A percentile compares a stretch with the other conserved stretches of the same genome.
phyloP scores from a whole-genome alignment of 2,329 filamentous ascomycete species.

The Endoconidiophora laricicola region DNA sequence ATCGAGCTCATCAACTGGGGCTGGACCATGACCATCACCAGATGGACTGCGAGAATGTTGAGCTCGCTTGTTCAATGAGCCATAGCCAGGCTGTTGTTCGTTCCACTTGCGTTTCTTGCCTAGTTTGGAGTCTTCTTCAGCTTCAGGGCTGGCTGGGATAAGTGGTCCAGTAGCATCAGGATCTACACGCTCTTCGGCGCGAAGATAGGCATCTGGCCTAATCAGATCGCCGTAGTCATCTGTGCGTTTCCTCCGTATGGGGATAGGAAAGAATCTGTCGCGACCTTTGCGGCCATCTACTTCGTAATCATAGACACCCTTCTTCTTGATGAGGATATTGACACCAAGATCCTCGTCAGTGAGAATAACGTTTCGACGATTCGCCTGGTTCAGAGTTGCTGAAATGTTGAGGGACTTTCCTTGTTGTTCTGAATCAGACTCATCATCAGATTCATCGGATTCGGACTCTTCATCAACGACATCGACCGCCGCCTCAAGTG shows the following conservation, averaged over 20 bases:
- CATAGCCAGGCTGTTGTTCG: constrained; percentile 23
- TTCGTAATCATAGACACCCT: constrained; percentile 85
- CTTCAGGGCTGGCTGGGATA: constrained; percentile 23
- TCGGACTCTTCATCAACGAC: constrained; percentile 72
- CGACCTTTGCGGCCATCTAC: constrained; percentile 80
- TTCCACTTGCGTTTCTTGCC: constrained; percentile 73
- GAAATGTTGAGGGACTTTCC: constrained; percentile 83
- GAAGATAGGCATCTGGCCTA: constrained; percentile 79
- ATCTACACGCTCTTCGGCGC: constrained; percentile 77
- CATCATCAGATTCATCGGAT: constrained; percentile 72
- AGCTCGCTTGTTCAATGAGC: constrained; percentile 41
- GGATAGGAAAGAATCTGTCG: constrained; percentile 81
- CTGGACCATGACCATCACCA: constrained; percentile 27
- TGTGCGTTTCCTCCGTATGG: constrained; percentile 58
- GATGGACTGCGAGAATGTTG: constrained; percentile 25
- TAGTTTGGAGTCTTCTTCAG: constrained; percentile 44
- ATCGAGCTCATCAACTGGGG: constrained; percentile 38
- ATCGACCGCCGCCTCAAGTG: constrained; percentile 54
- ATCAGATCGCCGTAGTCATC: constrained; percentile 95
- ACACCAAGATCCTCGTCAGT: constrained; percentile 84
- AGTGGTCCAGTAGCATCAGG: constrained; percentile 28
- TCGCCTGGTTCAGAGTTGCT: constrained; percentile 66
- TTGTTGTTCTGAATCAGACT: constrained; percentile 78
- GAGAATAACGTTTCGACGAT: constrained; percentile 69
- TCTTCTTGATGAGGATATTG: constrained; percentile 75